phyloP scores from a whole-genome alignment of 495 filamentous ascomycete genomes.

The Neurospora sp. region DNA sequence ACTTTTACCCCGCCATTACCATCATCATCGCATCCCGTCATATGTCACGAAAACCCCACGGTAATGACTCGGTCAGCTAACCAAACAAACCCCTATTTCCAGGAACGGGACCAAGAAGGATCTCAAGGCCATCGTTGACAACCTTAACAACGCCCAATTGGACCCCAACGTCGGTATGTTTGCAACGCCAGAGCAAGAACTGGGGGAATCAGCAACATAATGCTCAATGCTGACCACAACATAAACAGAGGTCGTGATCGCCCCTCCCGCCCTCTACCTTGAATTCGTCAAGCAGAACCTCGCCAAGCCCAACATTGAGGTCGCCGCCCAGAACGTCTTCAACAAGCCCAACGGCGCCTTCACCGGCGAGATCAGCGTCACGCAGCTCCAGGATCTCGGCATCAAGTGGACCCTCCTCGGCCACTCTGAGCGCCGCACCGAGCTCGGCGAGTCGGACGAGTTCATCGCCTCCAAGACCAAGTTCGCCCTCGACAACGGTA shows the following conservation, averaged over 20 bases:
- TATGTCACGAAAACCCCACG: slow-evolving; percentile 14
- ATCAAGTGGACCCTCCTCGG: slow-evolving; percentile 86
- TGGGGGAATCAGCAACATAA: background rate
- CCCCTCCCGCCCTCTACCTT: slow-evolving; percentile 85
- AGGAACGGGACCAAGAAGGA: slow-evolving; percentile 88
- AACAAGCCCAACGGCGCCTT: slow-evolving; percentile 95
- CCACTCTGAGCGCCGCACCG: slow-evolving; percentile 84
- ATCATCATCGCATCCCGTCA: background rate
- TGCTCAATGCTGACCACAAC: background rate
- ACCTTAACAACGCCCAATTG: slow-evolving; percentile 71
- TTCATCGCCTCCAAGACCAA: slow-evolving; percentile 90
- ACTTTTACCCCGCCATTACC: slow-evolving; percentile 20
- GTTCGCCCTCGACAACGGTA: slow-evolving; percentile 73
- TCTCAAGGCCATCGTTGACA: slow-evolving; percentile 77
- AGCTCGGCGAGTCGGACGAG: slow-evolving; percentile 75
- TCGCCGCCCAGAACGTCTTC: slow-evolving; percentile 92
- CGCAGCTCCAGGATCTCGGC: slow-evolving; percentile 77
- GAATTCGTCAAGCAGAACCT: slow-evolving; percentile 69
- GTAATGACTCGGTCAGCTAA: slow-evolving; percentile 12
- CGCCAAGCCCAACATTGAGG: slow-evolving; percentile 47
- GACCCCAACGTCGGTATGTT: slow-evolving; percentile 56
- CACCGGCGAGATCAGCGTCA: slow-evolving; percentile 90
- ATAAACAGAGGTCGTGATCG: slow-evolving; percentile 75
- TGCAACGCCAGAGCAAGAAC: background rate
- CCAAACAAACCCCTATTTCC: slow-evolving; percentile 2